These are phyloP conservation scores for Penicillium bovifimosum DNA, from an alignment of 495 filamentous ascomycete species.

Conservation along the genomic window DNA sequence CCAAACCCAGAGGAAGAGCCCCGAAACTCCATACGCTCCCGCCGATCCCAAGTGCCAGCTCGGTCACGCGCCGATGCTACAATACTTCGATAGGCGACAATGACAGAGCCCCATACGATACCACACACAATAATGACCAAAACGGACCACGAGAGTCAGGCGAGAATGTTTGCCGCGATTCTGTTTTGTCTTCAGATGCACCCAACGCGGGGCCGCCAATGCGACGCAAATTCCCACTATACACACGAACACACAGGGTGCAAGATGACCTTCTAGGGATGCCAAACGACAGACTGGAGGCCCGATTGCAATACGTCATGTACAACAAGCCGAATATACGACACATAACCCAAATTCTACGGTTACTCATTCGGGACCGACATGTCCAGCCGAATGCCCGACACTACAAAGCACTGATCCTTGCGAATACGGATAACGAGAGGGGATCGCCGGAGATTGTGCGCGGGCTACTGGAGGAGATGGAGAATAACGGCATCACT, in stretches of 20 bases:
- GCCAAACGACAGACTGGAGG: conserved; percentile 24
- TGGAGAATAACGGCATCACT: conserved; percentile 54
- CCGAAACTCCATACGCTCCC: conserved; percentile 5
- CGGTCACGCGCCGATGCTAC: conserved; percentile 21
- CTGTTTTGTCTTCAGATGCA: background rate
- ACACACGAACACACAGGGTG: conserved; percentile 12
- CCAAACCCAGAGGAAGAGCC: conserved; percentile 9
- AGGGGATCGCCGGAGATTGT: conserved; percentile 61
- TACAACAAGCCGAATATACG: conserved; percentile 18
- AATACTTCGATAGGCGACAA: conserved; percentile 9
- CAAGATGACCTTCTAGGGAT: conserved; percentile 14
- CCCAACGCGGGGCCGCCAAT: background rate
- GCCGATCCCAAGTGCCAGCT: conserved; percentile 2
- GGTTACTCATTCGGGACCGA: conserved; percentile 52
- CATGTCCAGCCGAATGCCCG: conserved; percentile 56
- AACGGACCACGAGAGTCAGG: background rate
- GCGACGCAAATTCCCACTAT: background rate
- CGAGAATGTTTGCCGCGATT: background rate
- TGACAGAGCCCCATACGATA: background rate
- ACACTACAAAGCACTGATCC: conserved; percentile 69
- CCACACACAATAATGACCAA: background rate
- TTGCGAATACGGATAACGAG: conserved; percentile 57
- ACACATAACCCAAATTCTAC: conserved; percentile 26
- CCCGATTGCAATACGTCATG: conserved; percentile 18
- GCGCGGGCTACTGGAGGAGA: conserved; percentile 58